Evolutionary conservation across 192 early-diverging fungal species (phyloP).

Genomic region (Rhizophagus prolifer): DNA sequence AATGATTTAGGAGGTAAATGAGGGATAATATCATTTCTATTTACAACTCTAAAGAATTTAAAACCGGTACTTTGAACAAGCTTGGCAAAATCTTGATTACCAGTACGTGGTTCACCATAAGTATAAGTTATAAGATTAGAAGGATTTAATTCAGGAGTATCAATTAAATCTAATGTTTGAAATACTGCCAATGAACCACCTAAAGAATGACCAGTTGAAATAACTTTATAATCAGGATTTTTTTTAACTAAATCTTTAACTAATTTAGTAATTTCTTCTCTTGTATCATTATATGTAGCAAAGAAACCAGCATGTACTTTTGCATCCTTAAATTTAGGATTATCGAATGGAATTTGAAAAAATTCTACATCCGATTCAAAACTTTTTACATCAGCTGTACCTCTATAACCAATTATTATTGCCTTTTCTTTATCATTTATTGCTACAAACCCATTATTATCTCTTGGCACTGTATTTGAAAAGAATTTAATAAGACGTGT

Average conservation of each 20-base stretch:
- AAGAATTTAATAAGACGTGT: conserved; percentile 9
- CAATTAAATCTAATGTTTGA: conserved; percentile 18
- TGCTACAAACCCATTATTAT: conserved; percentile 19
- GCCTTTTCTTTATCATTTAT: conserved; percentile 13
- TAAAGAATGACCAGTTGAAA: not conserved
- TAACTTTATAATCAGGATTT: conserved; percentile 21
- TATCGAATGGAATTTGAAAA: not conserved
- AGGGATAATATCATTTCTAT: conserved; percentile 6
- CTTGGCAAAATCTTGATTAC: conserved; percentile 15
- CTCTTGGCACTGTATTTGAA: not conserved
- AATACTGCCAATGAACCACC: conserved; percentile 19
- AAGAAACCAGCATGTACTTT: not conserved
- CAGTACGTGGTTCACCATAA: conserved; percentile 28
- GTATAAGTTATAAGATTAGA: conserved; percentile 18
- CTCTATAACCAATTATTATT: conserved; percentile 2
- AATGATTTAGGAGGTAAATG: conserved; percentile 9
- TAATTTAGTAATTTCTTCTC: conserved; percentile 9
- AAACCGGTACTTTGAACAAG: conserved; percentile 5
- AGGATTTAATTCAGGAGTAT: conserved; percentile 1
- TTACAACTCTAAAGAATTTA: not conserved
- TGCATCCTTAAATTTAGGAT: not conserved
- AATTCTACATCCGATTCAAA: not conserved
- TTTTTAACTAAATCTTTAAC: not conserved
- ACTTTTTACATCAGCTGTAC: not conserved
- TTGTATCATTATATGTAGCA: not conserved